phyloP scores from a whole-genome alignment of 139 green algal species.

The Nannochloris sp. region DNA sequence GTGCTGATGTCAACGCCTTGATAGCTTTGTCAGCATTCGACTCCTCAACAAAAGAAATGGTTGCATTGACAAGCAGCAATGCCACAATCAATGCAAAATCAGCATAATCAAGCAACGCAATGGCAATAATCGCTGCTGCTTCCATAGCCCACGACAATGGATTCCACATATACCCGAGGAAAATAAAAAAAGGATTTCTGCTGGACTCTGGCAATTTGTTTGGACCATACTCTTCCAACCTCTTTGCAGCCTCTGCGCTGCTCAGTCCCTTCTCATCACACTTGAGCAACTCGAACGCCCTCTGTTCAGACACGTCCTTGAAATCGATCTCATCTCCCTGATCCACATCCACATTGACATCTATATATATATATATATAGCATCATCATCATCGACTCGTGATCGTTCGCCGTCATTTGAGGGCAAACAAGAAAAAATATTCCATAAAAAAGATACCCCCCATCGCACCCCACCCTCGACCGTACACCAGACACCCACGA shows the following conservation, averaged over 20 bases:
- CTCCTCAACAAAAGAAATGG: conserved; percentile 69
- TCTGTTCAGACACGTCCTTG: conserved; percentile 35
- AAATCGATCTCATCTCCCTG: conserved; percentile 58
- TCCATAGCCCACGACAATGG: conserved; percentile 80
- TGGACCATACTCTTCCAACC: conserved; percentile 57
- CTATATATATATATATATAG: neutral
- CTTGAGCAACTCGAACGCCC: conserved; percentile 24
- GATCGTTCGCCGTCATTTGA: too few species aligned
- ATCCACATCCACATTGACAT: conserved; percentile 15
- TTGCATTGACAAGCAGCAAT: conserved; percentile 53
- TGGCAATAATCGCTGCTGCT: conserved; percentile 70
- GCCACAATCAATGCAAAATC: conserved; percentile 60
- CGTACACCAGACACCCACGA: too few species aligned
- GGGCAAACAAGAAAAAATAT: too few species aligned
- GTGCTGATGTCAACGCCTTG: conserved; percentile 63
- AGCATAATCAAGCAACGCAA: conserved; percentile 66
- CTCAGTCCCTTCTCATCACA: conserved; percentile 35
- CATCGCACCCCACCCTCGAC: too few species aligned
- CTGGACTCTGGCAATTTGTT: conserved; percentile 71
- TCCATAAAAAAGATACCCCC: too few species aligned
- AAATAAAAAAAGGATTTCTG: conserved; percentile 49
- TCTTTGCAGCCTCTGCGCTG: conserved; percentile 32
- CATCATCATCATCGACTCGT: too few species aligned
- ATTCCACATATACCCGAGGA: conserved; percentile 61
- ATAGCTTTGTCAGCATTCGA: conserved; percentile 70